Evolutionary conservation across 169 alveolate species (phyloP), one percentile per base, ranked within the genome.

Genomic region (Cryptosporidium xiaoi): DNA sequence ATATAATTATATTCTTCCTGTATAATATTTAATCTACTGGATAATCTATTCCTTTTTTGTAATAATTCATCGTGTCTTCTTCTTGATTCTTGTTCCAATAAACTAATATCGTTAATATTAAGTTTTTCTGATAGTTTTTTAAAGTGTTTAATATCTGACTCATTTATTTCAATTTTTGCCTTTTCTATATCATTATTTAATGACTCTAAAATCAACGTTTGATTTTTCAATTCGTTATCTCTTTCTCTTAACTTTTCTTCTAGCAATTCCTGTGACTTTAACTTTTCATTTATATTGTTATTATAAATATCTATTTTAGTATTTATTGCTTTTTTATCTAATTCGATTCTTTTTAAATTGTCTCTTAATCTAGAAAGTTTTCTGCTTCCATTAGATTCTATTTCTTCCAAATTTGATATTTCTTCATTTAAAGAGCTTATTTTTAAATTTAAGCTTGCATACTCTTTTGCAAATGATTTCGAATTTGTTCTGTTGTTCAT

Each of bases 1-100:
- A 77, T 34, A 20, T 20, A 44, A 40, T 62, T 51, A 62, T 18
- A 82, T 62, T 89, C 82, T 40, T 44, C 71, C 16, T 27, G n/a
- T 36, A 90, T 51, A 1, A 90, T 62, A 31, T 82, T 62, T 24
- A 65, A 34, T 40, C 18, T 83, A 6, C 51, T 62, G 8, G 64
- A 60, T 13, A 82, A 55, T 31, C 51, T 83, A 34, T 66, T 83
- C 62, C 27, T 64, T 29, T 90, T 90, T 1, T 83, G 33, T n/a
- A 90, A 31, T 20, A 10, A 24, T 29, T 83, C 90, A 36, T 90
- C 92, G 36, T 62, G 69, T 18, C 3, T 29, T 46, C 51, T 77
- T 16, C 77, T 56, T 1, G 51, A 56, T 3, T 56, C 46, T 29
- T 77, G 77, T 29, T 77, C 87, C 12, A 77, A 71, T 60, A 29